phyloP scores from a whole-genome alignment of 2,329 filamentous ascomycete species.

The Arthrobotrys sphaeroides region DNA sequence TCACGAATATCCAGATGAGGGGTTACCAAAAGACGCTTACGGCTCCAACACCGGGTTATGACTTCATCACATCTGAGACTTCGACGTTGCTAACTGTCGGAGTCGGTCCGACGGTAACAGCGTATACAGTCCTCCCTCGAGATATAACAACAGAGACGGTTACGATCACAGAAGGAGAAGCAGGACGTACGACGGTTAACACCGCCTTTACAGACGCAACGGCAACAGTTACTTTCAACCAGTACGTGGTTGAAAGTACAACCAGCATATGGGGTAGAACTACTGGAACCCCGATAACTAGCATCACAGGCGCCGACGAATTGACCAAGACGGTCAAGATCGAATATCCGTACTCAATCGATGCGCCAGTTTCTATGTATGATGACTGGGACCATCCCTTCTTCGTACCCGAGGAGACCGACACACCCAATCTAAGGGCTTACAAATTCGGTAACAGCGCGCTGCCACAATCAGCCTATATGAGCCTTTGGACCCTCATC shows the following conservation, averaged over 20 bases:
- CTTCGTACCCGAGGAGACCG: background rate
- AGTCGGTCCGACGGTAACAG: background rate
- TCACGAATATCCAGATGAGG: background rate
- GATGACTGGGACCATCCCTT: background rate
- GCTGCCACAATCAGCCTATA: background rate
- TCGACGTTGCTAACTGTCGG: background rate
- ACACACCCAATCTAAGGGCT: background rate
- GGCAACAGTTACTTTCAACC: background rate
- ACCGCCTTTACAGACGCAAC: background rate
- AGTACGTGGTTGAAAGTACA: background rate
- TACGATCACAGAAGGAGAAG: background rate
- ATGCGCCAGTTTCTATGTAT: background rate
- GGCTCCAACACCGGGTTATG: background rate
- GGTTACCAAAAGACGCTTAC: background rate
- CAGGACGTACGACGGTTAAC: background rate
- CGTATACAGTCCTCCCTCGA: background rate
- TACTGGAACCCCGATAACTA: background rate
- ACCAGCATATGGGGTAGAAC: slow-evolving; percentile 3
- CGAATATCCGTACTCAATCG: background rate
- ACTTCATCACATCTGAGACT: background rate
- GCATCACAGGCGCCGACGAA: background rate
- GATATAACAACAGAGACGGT: background rate
- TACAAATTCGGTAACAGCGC: background rate
- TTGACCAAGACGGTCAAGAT: background rate
- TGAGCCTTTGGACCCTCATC: background rate